These are phyloP conservation scores for Xylariaceae sp. DNA, from an alignment of 2,329 filamentous ascomycete species.

Conservation along the genomic window DNA sequence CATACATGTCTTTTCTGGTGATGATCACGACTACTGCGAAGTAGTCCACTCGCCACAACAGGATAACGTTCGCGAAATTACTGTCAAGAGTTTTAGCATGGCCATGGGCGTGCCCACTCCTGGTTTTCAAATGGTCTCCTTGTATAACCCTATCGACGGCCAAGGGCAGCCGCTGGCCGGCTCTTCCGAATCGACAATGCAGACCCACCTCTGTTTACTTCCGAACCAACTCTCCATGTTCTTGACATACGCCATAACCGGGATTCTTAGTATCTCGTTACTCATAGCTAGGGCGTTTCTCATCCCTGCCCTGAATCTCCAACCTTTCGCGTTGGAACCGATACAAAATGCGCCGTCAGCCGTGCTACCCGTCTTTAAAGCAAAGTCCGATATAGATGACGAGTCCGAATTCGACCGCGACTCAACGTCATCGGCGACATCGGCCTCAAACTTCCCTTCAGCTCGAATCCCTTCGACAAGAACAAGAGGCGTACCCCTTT, in stretches of 20 bases:
- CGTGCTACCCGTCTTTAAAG: constrained; percentile 49
- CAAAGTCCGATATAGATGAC: constrained; percentile 49
- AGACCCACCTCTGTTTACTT: constrained; percentile 85
- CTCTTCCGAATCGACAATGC: constrained; percentile 57
- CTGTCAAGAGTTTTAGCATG: constrained; percentile 92
- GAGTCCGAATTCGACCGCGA: constrained; percentile 24
- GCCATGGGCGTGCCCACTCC: constrained; percentile 90
- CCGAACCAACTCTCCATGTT: constrained; percentile 85
- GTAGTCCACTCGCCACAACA: constrained; percentile 70
- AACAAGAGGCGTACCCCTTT: constrained; percentile 28
- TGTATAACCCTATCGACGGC: constrained; percentile 84
- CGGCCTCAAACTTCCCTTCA: constrained; percentile 35
- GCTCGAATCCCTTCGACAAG: constrained; percentile 29
- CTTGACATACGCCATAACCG: constrained; percentile 67
- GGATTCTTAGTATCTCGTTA: constrained; percentile 48
- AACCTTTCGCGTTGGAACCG: constrained; percentile 50
- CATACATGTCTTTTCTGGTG: constrained; percentile 83
- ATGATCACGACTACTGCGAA: constrained; percentile 98
- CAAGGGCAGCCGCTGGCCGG: constrained; percentile 46
- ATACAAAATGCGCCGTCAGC: constrained; percentile 27
- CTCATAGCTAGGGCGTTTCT: constrained; percentile 54
- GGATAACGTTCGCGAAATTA: constrained; percentile 71
- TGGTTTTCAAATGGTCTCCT: constrained; percentile 80
- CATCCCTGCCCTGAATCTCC: constrained; percentile 51
- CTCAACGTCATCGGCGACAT: constrained; percentile 33